Evolutionary conservation across 495 filamentous ascomycete species (phyloP), one percentile per base, ranked within the genome.

Genomic region (Trichocladium uniseriatum): DNA sequence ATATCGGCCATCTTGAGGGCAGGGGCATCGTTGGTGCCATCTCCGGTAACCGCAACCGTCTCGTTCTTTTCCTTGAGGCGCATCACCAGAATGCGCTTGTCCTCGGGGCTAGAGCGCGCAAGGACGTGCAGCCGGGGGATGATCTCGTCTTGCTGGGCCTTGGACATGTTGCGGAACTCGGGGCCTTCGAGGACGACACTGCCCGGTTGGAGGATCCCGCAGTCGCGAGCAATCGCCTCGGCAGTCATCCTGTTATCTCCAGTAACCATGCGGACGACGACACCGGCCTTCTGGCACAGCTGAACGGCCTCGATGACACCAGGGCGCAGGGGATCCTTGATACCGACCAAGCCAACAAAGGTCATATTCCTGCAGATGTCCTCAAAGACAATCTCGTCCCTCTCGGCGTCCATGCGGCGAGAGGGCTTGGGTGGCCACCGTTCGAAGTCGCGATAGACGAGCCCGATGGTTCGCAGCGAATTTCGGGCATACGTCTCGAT

Each of bases 21-120:
- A 10, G 88, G 88, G 1, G 86, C 88, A 63, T 94, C 88, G 60
- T 94, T 94, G 43, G 88, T 94, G 15, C 88, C 88, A 59, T 94
- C 88, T 37, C 88, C 88, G 7, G 88, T 94, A 1, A 91, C 86
- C 34, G 86, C 86, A 29, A 91, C 86, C n/a, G 80, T 88, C 48
- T 89, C 85, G 16, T 82, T 84, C 52, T 81, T 74, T 16, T 80
- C 69, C 66, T 88, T 88, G 32, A 91, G 77, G 22, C 79, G 76
- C 41, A 78, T 77, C 28, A 89, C 86, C 16, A 91, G 68, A 50
- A 89, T 83, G 10, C 84, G 81, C 66, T 94, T 94, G 62, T 94
- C 88, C 45, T 94, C 87, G 11, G 88, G 88, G 36, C 84, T 88
- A 19, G 88, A 94, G 37, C 88, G 83, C 37, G 88, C 88, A 37